A percentile compares a stretch with the other conserved stretches of the same genome.
Evolutionary conservation across 352 stramenopile species (phyloP).

Genomic region (Phytophthora pseudosyringae): DNA sequence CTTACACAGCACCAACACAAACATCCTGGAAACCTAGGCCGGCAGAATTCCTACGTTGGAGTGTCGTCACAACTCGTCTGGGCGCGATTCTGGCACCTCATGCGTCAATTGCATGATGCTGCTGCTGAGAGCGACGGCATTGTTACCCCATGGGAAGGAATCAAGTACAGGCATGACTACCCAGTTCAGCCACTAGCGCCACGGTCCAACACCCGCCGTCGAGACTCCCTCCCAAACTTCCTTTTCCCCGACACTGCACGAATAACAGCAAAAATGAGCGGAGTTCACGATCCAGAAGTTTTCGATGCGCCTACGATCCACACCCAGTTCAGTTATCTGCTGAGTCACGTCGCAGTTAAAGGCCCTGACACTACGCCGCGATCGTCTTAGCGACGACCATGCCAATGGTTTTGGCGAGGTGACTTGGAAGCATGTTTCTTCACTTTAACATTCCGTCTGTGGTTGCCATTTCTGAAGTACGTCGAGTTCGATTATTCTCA

Average conservation of each 20-base stretch:
- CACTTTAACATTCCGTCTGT: neutral
- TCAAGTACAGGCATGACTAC: constrained; percentile 32
- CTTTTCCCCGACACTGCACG: constrained; percentile 74
- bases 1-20: constrained; percentile 24
- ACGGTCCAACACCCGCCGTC: constrained; percentile 46
- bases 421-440: no score
- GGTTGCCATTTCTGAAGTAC: no score
- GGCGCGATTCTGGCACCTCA: constrained; percentile 85
- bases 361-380: neutral
- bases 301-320: constrained; percentile 66
- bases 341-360: constrained; percentile 27
- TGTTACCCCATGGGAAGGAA: constrained; percentile 59
- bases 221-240: constrained; percentile 67
- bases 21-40: constrained; percentile 4
- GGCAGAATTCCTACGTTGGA: constrained; percentile 32
- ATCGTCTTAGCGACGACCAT: neutral
- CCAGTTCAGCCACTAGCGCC: constrained; percentile 47
- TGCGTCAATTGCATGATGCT: constrained; percentile 79
- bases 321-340: constrained; percentile 49
- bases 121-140: constrained; percentile 69
- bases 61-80: constrained; percentile 75
- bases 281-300: constrained; percentile 48
- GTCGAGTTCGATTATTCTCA: no score
- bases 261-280: constrained; percentile 61
- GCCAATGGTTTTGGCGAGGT: no score